Percentiles rank a stretch among this genome's conserved stretches.
Conservation (phyloP, 164 flowering plant genomes). For the Chimonanthus salicifolius region DNA sequence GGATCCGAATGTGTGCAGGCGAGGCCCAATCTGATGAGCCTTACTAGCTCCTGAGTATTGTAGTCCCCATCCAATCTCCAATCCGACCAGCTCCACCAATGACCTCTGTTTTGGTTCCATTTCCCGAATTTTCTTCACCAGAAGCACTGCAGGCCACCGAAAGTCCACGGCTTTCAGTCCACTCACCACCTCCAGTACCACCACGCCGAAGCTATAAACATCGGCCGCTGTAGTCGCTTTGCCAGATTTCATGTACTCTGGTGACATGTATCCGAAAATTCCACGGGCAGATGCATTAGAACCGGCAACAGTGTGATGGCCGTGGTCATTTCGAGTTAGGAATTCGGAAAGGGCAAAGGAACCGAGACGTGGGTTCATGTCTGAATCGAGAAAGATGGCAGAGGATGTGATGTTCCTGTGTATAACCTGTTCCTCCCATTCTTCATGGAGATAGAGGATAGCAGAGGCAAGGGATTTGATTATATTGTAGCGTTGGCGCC, state of each 20-base stretch:
- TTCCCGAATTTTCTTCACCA: constrained; percentile 53
- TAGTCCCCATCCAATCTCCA: constrained; percentile 46
- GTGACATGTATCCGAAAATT: constrained; percentile 94
- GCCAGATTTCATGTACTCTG: constrained; percentile 76
- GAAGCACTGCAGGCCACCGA: constrained; percentile 52
- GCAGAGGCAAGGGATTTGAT: constrained; percentile 81
- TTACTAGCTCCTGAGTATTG: constrained; percentile 41
- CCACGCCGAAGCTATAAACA: constrained; percentile 86
- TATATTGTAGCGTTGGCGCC: constrained; percentile 69
- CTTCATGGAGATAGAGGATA: constrained; percentile 83
- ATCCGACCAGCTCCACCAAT: constrained; percentile 62
- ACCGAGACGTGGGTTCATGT: constrained; percentile 85
- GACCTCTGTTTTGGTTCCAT: constrained; percentile 36
- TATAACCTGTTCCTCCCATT: constrained; percentile 97
- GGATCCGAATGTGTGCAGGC: constrained; percentile 74
- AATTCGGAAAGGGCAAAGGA: constrained; percentile 88
- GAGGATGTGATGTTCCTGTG: constrained; percentile 86
- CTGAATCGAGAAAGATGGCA: constrained; percentile 64
- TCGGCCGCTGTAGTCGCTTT: constrained; percentile 65
- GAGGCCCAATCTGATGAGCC: constrained; percentile 62
- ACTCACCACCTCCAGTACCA: constrained; percentile 73
- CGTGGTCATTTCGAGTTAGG: constrained; percentile 67
- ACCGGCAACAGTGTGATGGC: constrained; percentile 35
- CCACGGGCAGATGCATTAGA: constrained; percentile 42
- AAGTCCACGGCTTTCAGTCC: constrained; percentile 82